Evolutionary conservation across 208 protist species (phyloP).

Genomic region (Acanthamoeba culbertsoni): DNA sequence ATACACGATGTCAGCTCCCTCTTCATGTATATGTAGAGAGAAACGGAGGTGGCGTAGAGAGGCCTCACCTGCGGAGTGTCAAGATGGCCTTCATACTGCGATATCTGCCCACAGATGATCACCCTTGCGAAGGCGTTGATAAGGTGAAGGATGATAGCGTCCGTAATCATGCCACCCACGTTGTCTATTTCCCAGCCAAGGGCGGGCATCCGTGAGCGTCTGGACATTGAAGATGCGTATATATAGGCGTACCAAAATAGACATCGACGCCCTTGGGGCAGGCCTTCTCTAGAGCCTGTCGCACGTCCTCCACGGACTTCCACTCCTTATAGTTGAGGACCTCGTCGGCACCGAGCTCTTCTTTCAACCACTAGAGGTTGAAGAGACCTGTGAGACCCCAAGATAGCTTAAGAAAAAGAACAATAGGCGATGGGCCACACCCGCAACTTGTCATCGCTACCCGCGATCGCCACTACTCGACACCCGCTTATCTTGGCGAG

Average conservation of each 20-base stretch:
- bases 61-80: neutral
- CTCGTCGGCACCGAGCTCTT: constrained; percentile 25
- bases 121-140: constrained; percentile 61
- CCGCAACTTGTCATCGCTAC: constrained; percentile 68
- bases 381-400: neutral
- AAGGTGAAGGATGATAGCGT: constrained; percentile 28
- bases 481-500: constrained; percentile 65
- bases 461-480: constrained; percentile 69
- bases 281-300: constrained; percentile 40
- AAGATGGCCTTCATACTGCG: constrained; percentile 29
- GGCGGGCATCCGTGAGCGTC: neutral
- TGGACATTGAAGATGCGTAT: neutral
- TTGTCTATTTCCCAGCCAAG: constrained; percentile 65
- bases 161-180: constrained; percentile 73
- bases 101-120: constrained; percentile 67
- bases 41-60: neutral
- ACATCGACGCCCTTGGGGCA: constrained; percentile 78
- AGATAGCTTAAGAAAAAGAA: neutral
- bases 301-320: constrained; percentile 61
- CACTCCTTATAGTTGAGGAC: constrained; percentile 71
- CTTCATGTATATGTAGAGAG: neutral
- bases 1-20: neutral
- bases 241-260: constrained; percentile 73
- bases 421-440: neutral
- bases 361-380: neutral